Base-by-base conservation (phyloP, 805 yeast genomes). In the Metschnikowia baotianmanensis region DNA sequence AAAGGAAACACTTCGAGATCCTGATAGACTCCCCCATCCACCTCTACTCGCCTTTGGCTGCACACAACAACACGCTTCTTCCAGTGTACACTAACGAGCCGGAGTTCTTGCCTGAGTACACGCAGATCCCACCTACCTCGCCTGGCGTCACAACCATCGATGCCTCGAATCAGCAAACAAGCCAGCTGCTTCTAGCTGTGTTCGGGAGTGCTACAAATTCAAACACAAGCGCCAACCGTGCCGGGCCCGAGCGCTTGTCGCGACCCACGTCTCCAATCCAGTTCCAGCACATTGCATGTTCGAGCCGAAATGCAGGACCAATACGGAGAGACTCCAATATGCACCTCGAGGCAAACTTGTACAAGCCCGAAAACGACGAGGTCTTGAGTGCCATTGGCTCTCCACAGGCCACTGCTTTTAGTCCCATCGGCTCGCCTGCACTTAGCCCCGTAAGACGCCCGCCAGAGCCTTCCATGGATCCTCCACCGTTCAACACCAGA, bases 1-100 rank as follows among this genome's bases (percentile, higher is more conserved):
- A 86, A 57, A 71, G 95, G 33, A 93, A 90, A 58, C 97, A 89
- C 58, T 93, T 85, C 58, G 99, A 93, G 65, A 86, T 93, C 32
- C 82, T 88, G 43, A 91, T 93, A 42, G 99, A 93, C 62, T 86
- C 96, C 2, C 99, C 99, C 3, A 81, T 93, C 45, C 95, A 86
- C 55, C 71, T 93, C 4, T 66, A 90, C 36, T 81, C 90, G 35
- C 79, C 83, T 6, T 65, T 77, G 35, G 87, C 96, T 47, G 84
- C 87, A 1, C 95, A 84, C 62, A 86, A 86, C 5, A 84, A 85
- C 53, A 85, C 91, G 1, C 59, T 85, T 27, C 63, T 86, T 31
- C 95, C 95, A 4, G 82, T 87, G 5, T 86, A 86, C 58, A 80
- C 76, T 34, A 30, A 48, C 43, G 46, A 44, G 26, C 49, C 50